Conservation (phyloP, 1,284 basidiomycete species). For the Phylloporus sp. region DNA sequence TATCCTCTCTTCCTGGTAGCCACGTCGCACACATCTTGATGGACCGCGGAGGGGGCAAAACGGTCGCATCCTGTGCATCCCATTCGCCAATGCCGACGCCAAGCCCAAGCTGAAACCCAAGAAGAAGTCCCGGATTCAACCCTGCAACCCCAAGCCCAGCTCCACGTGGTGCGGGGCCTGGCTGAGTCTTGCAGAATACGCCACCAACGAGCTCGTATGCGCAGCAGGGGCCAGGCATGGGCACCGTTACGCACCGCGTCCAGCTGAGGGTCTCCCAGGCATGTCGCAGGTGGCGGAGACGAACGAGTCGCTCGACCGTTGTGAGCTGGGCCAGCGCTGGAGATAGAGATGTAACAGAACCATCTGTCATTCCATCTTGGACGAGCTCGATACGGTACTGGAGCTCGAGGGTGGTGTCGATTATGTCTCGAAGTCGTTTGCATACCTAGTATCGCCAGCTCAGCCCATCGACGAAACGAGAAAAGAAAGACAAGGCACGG, state of each 20-base stretch:
- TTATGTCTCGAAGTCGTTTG: conserved; percentile 40
- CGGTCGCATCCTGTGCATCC: background rate
- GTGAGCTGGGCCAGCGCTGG: conserved; percentile 20
- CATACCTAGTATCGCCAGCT: conserved; percentile 48
- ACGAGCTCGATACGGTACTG: conserved; percentile 59
- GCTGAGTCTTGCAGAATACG: conserved; percentile 55
- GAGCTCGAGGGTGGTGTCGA: conserved; percentile 50
- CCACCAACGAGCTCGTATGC: conserved; percentile 68
- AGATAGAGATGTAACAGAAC: conserved; percentile 12
- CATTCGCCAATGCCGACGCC: conserved; percentile 1
- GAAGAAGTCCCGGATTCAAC: background rate
- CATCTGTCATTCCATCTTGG: conserved; percentile 54
- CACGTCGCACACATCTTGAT: conserved; percentile 43
- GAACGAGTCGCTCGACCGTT: conserved; percentile 47
- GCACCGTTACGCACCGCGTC: conserved; percentile 39
- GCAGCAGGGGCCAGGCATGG: conserved; percentile 51
- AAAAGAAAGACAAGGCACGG: conserved; percentile 32
- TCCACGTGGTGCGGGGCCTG: background rate
- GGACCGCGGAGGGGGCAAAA: conserved; percentile 32
- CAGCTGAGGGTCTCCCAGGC: conserved; percentile 54
- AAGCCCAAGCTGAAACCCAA: conserved; percentile 1
- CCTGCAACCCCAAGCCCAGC: background rate
- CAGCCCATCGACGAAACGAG: background rate
- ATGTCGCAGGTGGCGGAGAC: conserved; percentile 47
- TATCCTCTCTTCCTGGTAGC: conserved; percentile 43